These are phyloP conservation scores for Calonectria pseudoreteaudii DNA, from an alignment of 2,329 filamentous ascomycete species.

Conservation along the genomic window DNA sequence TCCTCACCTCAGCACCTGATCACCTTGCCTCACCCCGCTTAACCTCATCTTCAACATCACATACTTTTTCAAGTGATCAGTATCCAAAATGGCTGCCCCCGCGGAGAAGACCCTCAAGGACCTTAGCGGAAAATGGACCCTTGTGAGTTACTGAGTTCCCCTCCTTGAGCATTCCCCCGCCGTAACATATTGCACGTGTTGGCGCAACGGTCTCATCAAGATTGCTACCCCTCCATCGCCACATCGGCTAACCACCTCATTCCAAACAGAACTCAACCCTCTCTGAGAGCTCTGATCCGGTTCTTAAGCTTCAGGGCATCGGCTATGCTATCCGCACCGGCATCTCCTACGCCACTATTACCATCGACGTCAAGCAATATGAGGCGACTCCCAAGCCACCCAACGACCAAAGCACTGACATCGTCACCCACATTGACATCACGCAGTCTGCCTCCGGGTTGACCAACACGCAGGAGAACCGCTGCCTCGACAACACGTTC, in stretches of 20 bases:
- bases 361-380: conserved; percentile 71
- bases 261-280: conserved; percentile 76
- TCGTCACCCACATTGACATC: conserved; percentile 74
- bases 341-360: conserved; percentile 76
- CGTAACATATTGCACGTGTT: not conserved
- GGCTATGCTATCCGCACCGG: conserved; percentile 79
- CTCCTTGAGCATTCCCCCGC: not conserved
- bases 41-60: not conserved
- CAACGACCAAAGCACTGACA: conserved; percentile 49
- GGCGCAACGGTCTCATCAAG: not conserved
- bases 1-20: not conserved
- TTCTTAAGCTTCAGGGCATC: conserved; percentile 79
- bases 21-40: not conserved
- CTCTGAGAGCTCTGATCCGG: conserved; percentile 75
- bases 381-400: conserved; percentile 56
- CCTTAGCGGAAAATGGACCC: conserved; percentile 75
- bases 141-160: conserved; percentile 63
- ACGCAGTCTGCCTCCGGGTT: conserved; percentile 80
- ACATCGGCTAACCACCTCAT: conserved; percentile 16
- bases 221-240: conserved; percentile 16
- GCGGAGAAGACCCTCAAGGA: conserved; percentile 73
- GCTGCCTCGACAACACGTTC: conserved; percentile 61
- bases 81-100: conserved; percentile 75
- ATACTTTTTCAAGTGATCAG: not conserved
- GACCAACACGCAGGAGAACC: conserved; percentile 70